Evolutionary conservation across 2,329 filamentous ascomycete genomes (phyloP), one percentile per base, ranked within the genome.

Genomic region (Pyrenochaeta sp.): DNA sequence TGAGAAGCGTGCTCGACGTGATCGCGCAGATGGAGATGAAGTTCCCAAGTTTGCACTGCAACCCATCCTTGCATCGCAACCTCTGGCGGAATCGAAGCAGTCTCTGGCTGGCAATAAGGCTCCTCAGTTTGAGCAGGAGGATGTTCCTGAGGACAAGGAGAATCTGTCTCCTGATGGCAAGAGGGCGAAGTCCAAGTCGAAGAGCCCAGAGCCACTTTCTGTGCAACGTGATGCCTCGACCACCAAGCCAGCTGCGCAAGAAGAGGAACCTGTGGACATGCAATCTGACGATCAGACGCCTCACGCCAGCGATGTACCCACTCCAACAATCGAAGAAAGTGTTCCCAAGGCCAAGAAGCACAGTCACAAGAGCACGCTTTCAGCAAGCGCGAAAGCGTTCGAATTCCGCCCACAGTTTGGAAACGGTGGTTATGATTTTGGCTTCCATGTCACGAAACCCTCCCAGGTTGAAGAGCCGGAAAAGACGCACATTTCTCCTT

Each of bases 1-100:
- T 27, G 77, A 85, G 62, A 96, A 96, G 78, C 85, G 91, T 66
- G 84, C 84, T 51, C 84, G 85, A 55, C 84, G 83, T 46, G 79
- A 73, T 31, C 81, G 78, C 13, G 82, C 80, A 38, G 85, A 88
- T 60, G 86, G 83, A 13, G 86, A 95, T 58, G 82, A 87, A 35
- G 84, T 93, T 17, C 86, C 88, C 15, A 77, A 84, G 37, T 96
- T 95, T 68, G 89, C 90, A 73, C 42, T 64, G 4, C 67, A 68
- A 43, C 67, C 66, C 6, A 43, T 69, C 13, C 58, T 71, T 40
- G 74, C 77, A 7, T 67, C 68, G 13, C 64, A 71, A 30, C 63
- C 68, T 22, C 42, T 68, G 20, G 60, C 45, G 26, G 48, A 72
- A 56, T 32, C 63, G 43, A 53, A 54, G 26, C 48, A 62, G 29